Percentiles rank a stretch among this genome's conserved stretches.
These are phyloP conservation scores for Phytophthora multivora DNA, from an alignment of 352 stramenopile species.

Conservation along the genomic window DNA sequence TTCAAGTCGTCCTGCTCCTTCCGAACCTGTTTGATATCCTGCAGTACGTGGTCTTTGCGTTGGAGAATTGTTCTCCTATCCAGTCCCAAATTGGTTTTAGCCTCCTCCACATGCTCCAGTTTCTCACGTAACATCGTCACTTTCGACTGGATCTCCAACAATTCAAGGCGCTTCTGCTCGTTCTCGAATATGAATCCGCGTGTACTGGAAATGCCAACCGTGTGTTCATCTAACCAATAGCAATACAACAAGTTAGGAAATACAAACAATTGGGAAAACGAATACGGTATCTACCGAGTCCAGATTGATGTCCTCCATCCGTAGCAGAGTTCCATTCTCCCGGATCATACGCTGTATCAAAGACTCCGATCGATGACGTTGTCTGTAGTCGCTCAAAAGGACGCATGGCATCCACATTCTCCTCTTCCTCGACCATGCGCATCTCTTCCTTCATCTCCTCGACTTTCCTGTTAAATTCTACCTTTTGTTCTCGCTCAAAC, in stretches of 20 bases:
- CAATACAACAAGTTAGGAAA: constrained; percentile 2
- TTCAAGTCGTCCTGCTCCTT: constrained; percentile 56
- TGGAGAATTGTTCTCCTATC: constrained; percentile 57
- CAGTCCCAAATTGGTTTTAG: constrained; percentile 39
- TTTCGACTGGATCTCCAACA: constrained; percentile 64
- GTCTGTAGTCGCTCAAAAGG: constrained; percentile 35
- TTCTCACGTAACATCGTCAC: constrained; percentile 57
- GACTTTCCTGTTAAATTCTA: constrained; percentile 35
- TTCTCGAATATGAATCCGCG: constrained; percentile 51
- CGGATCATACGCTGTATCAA: constrained; percentile 46
- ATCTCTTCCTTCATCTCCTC: constrained; percentile 48
- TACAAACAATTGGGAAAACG: constrained; percentile 7
- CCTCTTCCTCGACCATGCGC: constrained; percentile 27
- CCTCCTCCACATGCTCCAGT: constrained; percentile 47
- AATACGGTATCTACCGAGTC: constrained; percentile 45
- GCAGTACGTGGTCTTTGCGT: constrained; percentile 48
- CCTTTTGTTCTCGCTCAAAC: constrained; percentile 23
- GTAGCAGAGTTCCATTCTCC: constrained; percentile 66
- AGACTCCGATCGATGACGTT: constrained; percentile 57
- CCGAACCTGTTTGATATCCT: constrained; percentile 56
- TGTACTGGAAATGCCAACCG: constrained; percentile 46
- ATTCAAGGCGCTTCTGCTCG: constrained; percentile 49
- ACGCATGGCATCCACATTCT: constrained; percentile 28
- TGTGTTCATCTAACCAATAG: constrained; percentile 48
- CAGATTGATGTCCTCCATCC: constrained; percentile 44